Conservation (phyloP, 2,329 filamentous ascomycete species). For the Cladosporium austrohemisphaericum region DNA sequence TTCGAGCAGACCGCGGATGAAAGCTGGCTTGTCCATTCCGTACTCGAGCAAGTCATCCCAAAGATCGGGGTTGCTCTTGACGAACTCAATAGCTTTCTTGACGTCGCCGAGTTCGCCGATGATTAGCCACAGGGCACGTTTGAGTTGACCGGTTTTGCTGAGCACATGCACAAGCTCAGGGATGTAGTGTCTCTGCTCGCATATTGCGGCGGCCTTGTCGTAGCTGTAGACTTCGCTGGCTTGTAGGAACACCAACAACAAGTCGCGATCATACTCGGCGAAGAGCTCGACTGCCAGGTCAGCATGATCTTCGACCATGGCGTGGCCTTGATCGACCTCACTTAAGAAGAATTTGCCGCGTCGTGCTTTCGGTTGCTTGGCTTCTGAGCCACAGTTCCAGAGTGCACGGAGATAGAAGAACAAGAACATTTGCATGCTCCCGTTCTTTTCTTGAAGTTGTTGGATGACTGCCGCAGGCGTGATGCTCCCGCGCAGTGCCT, state of each 20-base stretch:
- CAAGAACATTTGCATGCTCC: slow-evolving; percentile 64
- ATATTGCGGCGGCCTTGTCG: slow-evolving; percentile 71
- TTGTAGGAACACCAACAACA: slow-evolving; percentile 85
- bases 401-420: slow-evolving; percentile 88
- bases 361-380: slow-evolving; percentile 27
- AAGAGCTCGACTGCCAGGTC: slow-evolving; percentile 85
- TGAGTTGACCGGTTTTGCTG: slow-evolving; percentile 91
- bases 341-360: slow-evolving; percentile 26
- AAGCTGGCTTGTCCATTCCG: slow-evolving; percentile 94
- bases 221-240: slow-evolving; percentile 81
- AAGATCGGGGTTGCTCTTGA: slow-evolving; percentile 85
- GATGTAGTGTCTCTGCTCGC: slow-evolving; percentile 75
- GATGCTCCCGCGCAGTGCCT: slow-evolving; percentile 85
- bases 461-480: slow-evolving; percentile 71
- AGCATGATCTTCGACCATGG: slow-evolving; percentile 76
- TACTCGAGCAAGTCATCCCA: slow-evolving; percentile 95
- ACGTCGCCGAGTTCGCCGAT: slow-evolving; percentile 91
- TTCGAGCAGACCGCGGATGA: slow-evolving; percentile 86
- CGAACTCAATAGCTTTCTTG: slow-evolving; percentile 87
- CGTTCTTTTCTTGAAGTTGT: slow-evolving; percentile 66
- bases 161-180: slow-evolving; percentile 94
- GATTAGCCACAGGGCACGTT: slow-evolving; percentile 85
- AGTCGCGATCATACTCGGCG: slow-evolving; percentile 70
- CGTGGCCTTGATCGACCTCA: slow-evolving; percentile 52
- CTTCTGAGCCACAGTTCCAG: slow-evolving; percentile 61